Conservation (phyloP, 768 basidiomycete genomes). For the Suillus subalutaceus region DNA sequence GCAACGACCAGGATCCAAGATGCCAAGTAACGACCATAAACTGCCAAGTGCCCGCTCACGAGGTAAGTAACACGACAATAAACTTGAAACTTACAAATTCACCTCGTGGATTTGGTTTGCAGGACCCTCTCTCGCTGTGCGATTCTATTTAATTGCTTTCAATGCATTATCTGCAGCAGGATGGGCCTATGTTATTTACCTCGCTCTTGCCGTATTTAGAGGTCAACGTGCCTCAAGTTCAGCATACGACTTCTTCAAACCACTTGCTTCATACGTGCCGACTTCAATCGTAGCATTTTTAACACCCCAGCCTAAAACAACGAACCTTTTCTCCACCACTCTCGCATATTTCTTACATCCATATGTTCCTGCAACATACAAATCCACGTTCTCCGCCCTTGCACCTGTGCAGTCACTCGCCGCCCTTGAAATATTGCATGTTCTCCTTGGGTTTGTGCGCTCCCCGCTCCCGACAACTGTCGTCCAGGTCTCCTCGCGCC, state of each 20-base stretch:
- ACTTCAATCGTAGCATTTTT: conserved; percentile 17
- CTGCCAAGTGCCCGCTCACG: conserved; percentile 3
- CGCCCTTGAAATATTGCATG: conserved; percentile 82
- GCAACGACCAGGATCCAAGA: background rate
- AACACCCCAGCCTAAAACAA: conserved; percentile 19
- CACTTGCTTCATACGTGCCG: conserved; percentile 29
- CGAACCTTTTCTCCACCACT: conserved; percentile 40
- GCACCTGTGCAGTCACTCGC: conserved; percentile 85
- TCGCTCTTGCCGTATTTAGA: conserved; percentile 51
- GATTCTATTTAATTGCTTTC: conserved; percentile 73
- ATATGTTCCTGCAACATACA: conserved; percentile 48
- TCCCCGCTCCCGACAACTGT: conserved; percentile 74
- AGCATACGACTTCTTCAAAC: conserved; percentile 41
- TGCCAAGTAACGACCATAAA: conserved; percentile 2
- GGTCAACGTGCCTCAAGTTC: background rate
- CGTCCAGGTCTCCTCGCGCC: conserved; percentile 79
- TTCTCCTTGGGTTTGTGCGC: conserved; percentile 75
- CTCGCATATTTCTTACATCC: conserved; percentile 35
- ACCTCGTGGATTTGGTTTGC: background rate
- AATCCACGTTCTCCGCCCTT: conserved; percentile 60
- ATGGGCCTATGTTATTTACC: conserved; percentile 73
- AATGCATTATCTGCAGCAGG: conserved; percentile 74
- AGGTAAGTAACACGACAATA: conserved; percentile 5
- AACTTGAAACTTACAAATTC: background rate
- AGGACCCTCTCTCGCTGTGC: conserved; percentile 5